Evolutionary conservation across 1,284 basidiomycete genomes (phyloP).

Genomic region (Porodaedalea pini): DNA sequence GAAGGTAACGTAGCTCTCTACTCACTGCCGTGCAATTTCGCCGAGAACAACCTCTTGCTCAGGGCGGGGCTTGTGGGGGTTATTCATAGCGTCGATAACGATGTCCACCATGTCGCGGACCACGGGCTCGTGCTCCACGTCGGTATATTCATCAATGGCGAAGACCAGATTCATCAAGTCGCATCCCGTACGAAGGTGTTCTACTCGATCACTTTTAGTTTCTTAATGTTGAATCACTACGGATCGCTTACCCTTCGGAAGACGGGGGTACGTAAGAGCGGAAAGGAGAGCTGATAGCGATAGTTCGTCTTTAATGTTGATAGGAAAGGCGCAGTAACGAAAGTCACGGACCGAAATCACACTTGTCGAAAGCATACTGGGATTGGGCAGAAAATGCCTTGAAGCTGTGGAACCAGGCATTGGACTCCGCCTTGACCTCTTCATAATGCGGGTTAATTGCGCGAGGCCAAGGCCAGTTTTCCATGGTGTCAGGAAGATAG

Average conservation of each 20-base stretch:
- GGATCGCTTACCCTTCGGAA: slow-evolving; percentile 24
- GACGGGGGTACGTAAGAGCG: slow-evolving; percentile 26
- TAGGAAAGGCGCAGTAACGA: neutral
- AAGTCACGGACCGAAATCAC: slow-evolving; percentile 21
- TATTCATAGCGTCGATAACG: slow-evolving; percentile 35
- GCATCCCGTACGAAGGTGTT: slow-evolving; percentile 29
- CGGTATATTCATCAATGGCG: slow-evolving; percentile 41
- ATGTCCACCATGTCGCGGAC: slow-evolving; percentile 30
- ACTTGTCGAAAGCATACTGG: slow-evolving; percentile 20
- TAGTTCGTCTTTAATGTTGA: neutral
- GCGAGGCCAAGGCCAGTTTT: slow-evolving; percentile 1
- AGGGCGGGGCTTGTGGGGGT: slow-evolving; percentile 32
- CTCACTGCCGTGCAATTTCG: slow-evolving; percentile 33
- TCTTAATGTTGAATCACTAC: too few relatives aligned
- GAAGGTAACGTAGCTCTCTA: neutral
- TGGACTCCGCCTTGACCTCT: neutral
- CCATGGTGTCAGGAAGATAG: slow-evolving; percentile 1
- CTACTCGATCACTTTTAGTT: slow-evolving; percentile 15
- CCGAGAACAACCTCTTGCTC: slow-evolving; percentile 31
- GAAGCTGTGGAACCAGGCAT: slow-evolving; percentile 2
- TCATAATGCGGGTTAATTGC: slow-evolving; percentile 11
- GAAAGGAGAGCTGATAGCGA: slow-evolving; percentile 15
- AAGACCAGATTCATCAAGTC: slow-evolving; percentile 42
- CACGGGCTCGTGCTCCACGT: slow-evolving; percentile 28
- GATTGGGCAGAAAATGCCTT: slow-evolving; percentile 11